Evolutionary conservation across 768 basidiomycete species (phyloP).

Genomic region (Lactarius evosmus): DNA sequence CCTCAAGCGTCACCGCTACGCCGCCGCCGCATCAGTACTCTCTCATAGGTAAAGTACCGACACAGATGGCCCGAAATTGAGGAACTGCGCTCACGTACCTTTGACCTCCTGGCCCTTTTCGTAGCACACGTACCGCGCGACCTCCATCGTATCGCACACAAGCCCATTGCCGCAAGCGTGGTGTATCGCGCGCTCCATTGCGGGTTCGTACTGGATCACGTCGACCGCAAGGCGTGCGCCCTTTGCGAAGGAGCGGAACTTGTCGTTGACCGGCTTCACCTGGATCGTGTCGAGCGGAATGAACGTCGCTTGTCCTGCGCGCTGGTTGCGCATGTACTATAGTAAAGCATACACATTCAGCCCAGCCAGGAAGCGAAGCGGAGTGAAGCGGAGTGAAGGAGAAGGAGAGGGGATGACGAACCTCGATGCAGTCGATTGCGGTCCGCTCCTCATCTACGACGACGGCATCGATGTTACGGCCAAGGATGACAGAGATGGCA

Average conservation of each 20-base stretch:
- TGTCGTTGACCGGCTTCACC: slow-evolving; percentile 90
- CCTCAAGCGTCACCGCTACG: slow-evolving; percentile 91
- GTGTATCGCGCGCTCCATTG: slow-evolving; percentile 91
- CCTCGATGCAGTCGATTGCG: slow-evolving; percentile 97
- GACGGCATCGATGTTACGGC: slow-evolving; percentile 91
- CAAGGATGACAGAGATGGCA: slow-evolving; percentile 88
- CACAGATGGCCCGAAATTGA: background rate
- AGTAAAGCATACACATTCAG: background rate
- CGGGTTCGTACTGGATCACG: slow-evolving; percentile 61
- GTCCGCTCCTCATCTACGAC: slow-evolving; percentile 97
- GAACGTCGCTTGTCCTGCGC: slow-evolving; percentile 94
- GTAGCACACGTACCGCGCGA: slow-evolving; percentile 87
- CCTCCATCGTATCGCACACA: slow-evolving; percentile 93
- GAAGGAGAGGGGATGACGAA: slow-evolving; percentile 32
- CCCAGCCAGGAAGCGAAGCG: background rate
- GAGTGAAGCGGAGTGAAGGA: too few species aligned
- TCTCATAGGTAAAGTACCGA: background rate
- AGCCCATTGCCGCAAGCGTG: slow-evolving; percentile 94
- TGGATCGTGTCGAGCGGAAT: slow-evolving; percentile 98
- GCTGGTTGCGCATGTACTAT: slow-evolving; percentile 92
- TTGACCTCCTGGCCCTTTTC: slow-evolving; percentile 96
- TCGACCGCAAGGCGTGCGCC: slow-evolving; percentile 61
- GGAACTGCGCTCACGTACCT: slow-evolving; percentile 47
- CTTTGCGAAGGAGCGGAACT: slow-evolving; percentile 87
- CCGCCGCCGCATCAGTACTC: background rate